Conservation (phyloP, 495 filamentous ascomycete genomes). For the Penicillium ucsense region DNA sequence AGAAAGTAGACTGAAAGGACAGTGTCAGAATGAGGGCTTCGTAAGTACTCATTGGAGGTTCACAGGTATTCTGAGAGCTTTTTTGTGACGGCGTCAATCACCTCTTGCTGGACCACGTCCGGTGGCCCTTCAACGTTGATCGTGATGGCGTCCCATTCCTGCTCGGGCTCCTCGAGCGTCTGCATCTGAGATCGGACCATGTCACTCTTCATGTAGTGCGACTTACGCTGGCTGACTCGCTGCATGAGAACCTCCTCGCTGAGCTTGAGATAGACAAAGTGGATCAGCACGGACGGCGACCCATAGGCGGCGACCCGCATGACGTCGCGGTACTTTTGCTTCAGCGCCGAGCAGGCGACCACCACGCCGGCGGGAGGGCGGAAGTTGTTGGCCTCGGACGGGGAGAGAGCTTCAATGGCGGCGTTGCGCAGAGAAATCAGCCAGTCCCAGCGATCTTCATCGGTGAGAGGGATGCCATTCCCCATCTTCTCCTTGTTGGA, state of each 20-base stretch:
- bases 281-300: slow-evolving; percentile 65
- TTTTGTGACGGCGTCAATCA: slow-evolving; percentile 43
- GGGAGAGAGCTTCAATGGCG: slow-evolving; percentile 54
- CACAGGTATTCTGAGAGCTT: slow-evolving; percentile 27
- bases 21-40: too few species aligned
- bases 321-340: slow-evolving; percentile 95
- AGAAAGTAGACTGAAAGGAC: not conserved
- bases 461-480: slow-evolving; percentile 76
- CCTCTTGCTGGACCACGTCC: slow-evolving; percentile 57
- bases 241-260: slow-evolving; percentile 61
- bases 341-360: slow-evolving; percentile 90
- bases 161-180: slow-evolving; percentile 69
- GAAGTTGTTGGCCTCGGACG: slow-evolving; percentile 32
- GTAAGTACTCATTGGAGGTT: not conserved
- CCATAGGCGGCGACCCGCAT: slow-evolving; percentile 82
- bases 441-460: slow-evolving; percentile 98
- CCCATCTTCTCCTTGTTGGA: slow-evolving; percentile 93
- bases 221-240: slow-evolving; percentile 61
- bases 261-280: slow-evolving; percentile 88
- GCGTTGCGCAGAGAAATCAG: slow-evolving; percentile 79
- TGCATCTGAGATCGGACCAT: slow-evolving; percentile 96
- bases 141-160: slow-evolving; percentile 76
- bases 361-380: slow-evolving; percentile 66
- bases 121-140: slow-evolving; percentile 64
- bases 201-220: slow-evolving; percentile 92